Base-by-base conservation (phyloP, 139 green algal species). In the Chlamydomonas incerta region DNA sequence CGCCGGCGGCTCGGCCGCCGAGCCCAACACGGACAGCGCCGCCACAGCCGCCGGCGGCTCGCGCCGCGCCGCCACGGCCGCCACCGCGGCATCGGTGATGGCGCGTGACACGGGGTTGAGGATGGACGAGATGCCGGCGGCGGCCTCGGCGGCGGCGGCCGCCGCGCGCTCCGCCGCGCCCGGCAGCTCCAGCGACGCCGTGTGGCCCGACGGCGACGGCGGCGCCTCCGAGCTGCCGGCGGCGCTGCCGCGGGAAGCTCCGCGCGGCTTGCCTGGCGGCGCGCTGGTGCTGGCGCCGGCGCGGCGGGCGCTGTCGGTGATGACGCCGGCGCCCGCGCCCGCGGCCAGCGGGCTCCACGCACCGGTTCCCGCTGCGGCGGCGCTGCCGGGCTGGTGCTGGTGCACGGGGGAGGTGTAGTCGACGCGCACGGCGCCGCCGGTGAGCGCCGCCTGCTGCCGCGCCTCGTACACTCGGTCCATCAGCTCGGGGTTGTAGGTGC, bases 401-500 rank as follows among this genome's bases (percentile, higher is more conserved):
- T 74, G 77, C 14, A 83, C 63, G 29, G 77, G 77, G 29, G 63
- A 74, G 28, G 26, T 28, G 41, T 83, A 83, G 0, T 41, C 60
- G 46, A 85, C 79, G 23, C 0, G 20, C 47, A 85, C 20, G 6
- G 68, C 66, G 10, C 35, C 47, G 1, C 79, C 79, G 10, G 47
- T 85, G 18, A 50, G 31, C 47, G 23, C 31, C 34, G 47, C 65
- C 21, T 23, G 14, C 37, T 68, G 28, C 0, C 66, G 65, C 47
- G 79, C 79, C 79, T 21, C 50, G 8, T 33, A 66, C 50, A 85
- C 79, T 1, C n/a, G 47, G 5, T 85, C 66, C 47, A 68, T 68
- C 1, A 76, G 47, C 10, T 85, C 31, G n/a, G 79, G 79, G 47
- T 85, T 85, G 79, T 75, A 76, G 9, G 79, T 85, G 21, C 60